Percentiles rank a stretch among this genome's conserved stretches.
These are phyloP conservation scores for Penicillium oxalicum DNA, from an alignment of 2,329 filamentous ascomycete species.

Conservation along the genomic window DNA sequence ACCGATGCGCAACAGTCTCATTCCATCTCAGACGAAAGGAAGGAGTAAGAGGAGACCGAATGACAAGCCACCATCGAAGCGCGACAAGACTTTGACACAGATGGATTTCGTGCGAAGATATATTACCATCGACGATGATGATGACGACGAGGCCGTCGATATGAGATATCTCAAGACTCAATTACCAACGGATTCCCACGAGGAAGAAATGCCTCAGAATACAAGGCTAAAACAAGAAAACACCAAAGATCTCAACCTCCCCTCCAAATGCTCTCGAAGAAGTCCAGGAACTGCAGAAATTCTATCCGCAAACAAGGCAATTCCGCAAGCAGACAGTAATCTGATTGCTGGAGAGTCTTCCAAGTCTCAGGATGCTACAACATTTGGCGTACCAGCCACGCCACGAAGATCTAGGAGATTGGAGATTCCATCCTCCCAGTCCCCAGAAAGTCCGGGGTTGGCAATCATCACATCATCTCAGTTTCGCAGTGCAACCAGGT, in stretches of 20 bases:
- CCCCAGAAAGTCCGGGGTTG: slow-evolving; percentile 38
- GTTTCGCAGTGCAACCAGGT: slow-evolving; percentile 24
- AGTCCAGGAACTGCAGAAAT: slow-evolving; percentile 15
- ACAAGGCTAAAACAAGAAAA: background rate
- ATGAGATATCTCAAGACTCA: slow-evolving; percentile 28
- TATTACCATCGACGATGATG: slow-evolving; percentile 29
- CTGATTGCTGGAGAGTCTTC: slow-evolving; percentile 1
- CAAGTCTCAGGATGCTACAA: background rate
- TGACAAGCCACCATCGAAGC: slow-evolving; percentile 19
- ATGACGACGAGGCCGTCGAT: slow-evolving; percentile 29
- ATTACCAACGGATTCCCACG: slow-evolving; percentile 10
- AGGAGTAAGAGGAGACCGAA: slow-evolving; percentile 20
- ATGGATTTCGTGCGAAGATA: slow-evolving; percentile 38
- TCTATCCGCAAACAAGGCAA: slow-evolving; percentile 18
- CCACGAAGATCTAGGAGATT: slow-evolving; percentile 28
- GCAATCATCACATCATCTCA: slow-evolving; percentile 34
- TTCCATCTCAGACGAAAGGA: slow-evolving; percentile 16
- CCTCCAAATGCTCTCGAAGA: slow-evolving; percentile 11
- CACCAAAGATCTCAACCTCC: background rate
- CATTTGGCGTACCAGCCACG: slow-evolving; percentile 21
- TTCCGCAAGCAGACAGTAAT: slow-evolving; percentile 9
- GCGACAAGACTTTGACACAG: slow-evolving; percentile 38
- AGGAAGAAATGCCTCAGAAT: background rate
- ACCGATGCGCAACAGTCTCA: slow-evolving; percentile 13
- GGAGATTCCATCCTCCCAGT: slow-evolving; percentile 40